Evolutionary conservation across 1,284 basidiomycete species (phyloP).

Genomic region (Cutaneotrichosporon curvatum): DNA sequence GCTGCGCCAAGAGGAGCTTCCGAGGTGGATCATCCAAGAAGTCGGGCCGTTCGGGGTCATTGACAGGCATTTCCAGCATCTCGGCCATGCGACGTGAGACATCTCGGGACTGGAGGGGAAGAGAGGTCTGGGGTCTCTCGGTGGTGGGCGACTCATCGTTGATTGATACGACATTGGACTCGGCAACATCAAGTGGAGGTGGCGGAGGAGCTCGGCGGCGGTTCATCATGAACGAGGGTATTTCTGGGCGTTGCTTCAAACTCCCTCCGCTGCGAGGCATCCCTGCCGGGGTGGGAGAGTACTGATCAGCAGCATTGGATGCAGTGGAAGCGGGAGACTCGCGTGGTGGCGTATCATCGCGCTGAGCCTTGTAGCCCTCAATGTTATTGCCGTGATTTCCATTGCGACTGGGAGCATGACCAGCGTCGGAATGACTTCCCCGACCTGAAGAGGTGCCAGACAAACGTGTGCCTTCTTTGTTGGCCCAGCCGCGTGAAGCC

Average conservation of each 20-base stretch:
- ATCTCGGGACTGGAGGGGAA: background rate
- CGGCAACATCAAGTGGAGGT: conserved; percentile 12
- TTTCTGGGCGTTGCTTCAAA: conserved; percentile 5
- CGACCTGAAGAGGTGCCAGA: conserved; percentile 4
- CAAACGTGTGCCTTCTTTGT: too few species aligned
- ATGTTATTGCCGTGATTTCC: background rate
- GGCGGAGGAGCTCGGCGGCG: conserved; percentile 14
- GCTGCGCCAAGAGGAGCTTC: conserved; percentile 71
- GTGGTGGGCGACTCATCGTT: conserved; percentile 8
- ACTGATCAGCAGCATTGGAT: background rate
- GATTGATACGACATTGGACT: conserved; percentile 16
- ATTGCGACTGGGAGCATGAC: background rate
- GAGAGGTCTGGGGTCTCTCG: too few species aligned
- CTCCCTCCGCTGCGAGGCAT: too few species aligned
- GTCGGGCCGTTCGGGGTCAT: conserved; percentile 56
- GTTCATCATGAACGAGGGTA: conserved; percentile 13
- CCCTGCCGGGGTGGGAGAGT: background rate
- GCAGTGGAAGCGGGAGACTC: background rate
- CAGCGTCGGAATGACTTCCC: background rate
- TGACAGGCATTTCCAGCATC: conserved; percentile 50
- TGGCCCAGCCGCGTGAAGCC: too few species aligned
- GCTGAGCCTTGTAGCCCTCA: background rate
- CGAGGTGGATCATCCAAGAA: conserved; percentile 76
- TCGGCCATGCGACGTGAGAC: conserved; percentile 46
- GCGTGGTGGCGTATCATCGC: too few species aligned